Conservation (phyloP, 768 basidiomycete genomes). For the Harrya chromipes region DNA sequence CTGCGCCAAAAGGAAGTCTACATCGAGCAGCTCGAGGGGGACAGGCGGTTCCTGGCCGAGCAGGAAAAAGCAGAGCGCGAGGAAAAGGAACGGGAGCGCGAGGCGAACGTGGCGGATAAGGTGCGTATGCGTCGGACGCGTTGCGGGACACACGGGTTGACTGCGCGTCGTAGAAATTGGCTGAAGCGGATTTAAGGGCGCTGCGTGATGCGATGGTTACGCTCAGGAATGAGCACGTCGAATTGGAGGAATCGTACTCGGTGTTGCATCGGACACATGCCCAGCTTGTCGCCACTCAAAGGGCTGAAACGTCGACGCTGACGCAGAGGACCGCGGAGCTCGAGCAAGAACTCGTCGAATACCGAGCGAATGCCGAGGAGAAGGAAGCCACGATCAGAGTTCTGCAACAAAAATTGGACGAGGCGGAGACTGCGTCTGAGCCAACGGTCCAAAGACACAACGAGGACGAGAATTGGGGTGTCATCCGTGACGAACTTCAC, state of each 20-base stretch:
- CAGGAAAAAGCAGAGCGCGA: conserved; percentile 65
- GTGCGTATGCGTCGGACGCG: conserved; percentile 36
- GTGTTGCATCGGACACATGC: conserved; percentile 45
- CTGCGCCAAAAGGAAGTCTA: conserved; percentile 60
- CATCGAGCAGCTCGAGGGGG: conserved; percentile 66
- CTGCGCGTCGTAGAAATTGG: conserved; percentile 36
- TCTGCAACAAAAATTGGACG: conserved; percentile 50
- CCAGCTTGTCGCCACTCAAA: conserved; percentile 49
- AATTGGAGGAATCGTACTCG: conserved; percentile 57
- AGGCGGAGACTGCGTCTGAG: conserved; percentile 36
- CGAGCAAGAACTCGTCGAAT: conserved; percentile 45
- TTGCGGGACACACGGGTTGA: not conserved
- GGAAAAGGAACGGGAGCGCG: conserved; percentile 59
- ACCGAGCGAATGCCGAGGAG: conserved; percentile 40
- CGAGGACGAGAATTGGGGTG: conserved; percentile 55
- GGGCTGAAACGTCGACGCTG: conserved; percentile 48
- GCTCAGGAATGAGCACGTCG: conserved; percentile 57
- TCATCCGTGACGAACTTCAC: conserved; percentile 67
- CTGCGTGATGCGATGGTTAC: conserved; percentile 47
- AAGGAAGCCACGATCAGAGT: conserved; percentile 39
- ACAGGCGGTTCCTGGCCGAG: conserved; percentile 66
- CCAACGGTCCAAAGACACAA: conserved; percentile 23
- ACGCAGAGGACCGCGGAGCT: conserved; percentile 45
- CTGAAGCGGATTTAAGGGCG: conserved; percentile 49
- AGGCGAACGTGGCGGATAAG: conserved; percentile 54